Conservation (phyloP, 129 eudicot species). For the Artemisia tridentata region DNA sequence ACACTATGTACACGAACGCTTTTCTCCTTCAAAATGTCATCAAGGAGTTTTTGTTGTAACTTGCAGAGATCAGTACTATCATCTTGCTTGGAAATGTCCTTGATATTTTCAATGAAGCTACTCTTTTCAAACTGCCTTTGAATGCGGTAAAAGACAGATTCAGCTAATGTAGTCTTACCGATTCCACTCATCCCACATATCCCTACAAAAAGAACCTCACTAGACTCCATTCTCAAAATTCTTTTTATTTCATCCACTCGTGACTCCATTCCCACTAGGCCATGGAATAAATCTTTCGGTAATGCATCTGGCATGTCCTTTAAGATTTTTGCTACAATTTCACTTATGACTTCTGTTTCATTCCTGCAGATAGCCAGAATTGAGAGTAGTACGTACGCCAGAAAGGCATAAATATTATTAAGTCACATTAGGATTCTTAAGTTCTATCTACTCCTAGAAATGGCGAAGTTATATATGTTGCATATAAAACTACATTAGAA, state of each 20-base stretch:
- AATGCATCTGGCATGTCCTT: background rate
- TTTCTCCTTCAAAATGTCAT: too few species aligned
- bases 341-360: background rate
- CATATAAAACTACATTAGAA: too few species aligned
- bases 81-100: too few species aligned
- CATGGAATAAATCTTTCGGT: background rate
- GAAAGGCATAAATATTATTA: background rate
- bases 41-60: too few species aligned
- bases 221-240: background rate
- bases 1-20: too few species aligned
- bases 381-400: background rate
- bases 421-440: background rate
- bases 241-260: background rate
- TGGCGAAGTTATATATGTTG: too few species aligned
- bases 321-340: background rate
- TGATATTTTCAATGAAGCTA: too few species aligned
- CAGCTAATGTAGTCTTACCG: background rate
- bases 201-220: conserved; percentile 3
- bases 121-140: too few species aligned
- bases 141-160: too few species aligned
- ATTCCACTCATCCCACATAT: conserved; percentile 9
- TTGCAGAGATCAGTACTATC: too few species aligned
- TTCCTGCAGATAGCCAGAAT: background rate
- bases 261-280: background rate
- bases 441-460: background rate